These are phyloP conservation scores for Ascochyta clinopodiicola DNA, from an alignment of 2,329 filamentous ascomycete genomes.

Conservation along the genomic window DNA sequence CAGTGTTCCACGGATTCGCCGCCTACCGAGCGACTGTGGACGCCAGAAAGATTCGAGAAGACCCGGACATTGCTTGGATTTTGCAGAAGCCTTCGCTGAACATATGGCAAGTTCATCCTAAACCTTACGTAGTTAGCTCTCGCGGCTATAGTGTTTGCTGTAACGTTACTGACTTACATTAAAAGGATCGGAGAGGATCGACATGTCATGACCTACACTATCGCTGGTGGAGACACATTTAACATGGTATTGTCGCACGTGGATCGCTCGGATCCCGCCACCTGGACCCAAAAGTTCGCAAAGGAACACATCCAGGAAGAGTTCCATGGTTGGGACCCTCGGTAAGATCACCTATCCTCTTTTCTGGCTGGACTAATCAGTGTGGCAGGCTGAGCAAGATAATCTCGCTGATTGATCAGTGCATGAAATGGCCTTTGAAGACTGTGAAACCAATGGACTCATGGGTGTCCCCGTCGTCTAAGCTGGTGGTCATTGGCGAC, in stretches of 20 bases:
- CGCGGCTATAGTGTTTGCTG: background rate
- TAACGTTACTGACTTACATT: background rate
- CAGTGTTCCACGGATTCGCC: conserved; percentile 57
- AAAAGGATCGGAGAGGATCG: conserved; percentile 51
- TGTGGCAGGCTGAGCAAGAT: conserved; percentile 35
- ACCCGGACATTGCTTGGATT: conserved; percentile 31
- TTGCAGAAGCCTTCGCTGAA: conserved; percentile 26
- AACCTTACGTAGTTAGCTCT: background rate
- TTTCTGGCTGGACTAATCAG: background rate
- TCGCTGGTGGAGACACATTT: conserved; percentile 61
- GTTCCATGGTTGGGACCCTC: conserved; percentile 69
- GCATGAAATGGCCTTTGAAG: conserved; percentile 36
- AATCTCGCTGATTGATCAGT: conserved; percentile 30
- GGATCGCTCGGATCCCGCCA: conserved; percentile 62
- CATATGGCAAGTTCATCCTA: conserved; percentile 19
- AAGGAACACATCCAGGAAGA: conserved; percentile 65
- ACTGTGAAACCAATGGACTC: conserved; percentile 13
- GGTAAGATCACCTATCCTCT: conserved; percentile 36
- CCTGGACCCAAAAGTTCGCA: conserved; percentile 59
- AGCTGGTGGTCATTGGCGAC: conserved; percentile 31
- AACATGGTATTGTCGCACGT: conserved; percentile 70
- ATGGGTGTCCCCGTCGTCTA: conserved; percentile 22
- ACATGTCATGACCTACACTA: conserved; percentile 57
- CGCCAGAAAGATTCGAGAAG: conserved; percentile 52
- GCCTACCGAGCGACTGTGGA: conserved; percentile 65